Percentiles rank a stretch among this genome's conserved stretches.
Evolutionary conservation across 2,329 filamentous ascomycete genomes (phyloP).

Genomic region (Neonectria punicea): DNA sequence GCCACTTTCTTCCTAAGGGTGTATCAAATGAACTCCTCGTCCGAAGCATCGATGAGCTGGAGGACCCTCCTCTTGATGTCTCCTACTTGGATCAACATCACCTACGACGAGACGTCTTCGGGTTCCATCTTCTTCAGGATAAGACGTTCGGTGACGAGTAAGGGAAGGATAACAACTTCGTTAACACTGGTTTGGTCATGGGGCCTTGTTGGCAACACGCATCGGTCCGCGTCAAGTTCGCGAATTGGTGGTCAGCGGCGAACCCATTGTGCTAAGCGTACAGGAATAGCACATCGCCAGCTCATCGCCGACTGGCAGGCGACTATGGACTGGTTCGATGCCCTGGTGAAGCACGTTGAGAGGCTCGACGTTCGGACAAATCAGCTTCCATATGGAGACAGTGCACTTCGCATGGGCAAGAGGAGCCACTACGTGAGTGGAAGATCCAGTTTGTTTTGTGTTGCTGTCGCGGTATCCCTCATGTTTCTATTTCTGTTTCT

Average conservation of each 20-base stretch:
- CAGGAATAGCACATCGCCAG: conserved; percentile 66
- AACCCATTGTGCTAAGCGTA: conserved; percentile 60
- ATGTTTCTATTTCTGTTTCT: too few relatives aligned
- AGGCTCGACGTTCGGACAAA: conserved; percentile 46
- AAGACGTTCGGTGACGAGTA: too few relatives aligned
- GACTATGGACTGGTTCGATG: conserved; percentile 61
- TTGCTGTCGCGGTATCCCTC: too few relatives aligned
- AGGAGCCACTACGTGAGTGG: conserved; percentile 65
- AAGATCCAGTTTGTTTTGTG: conserved; percentile 59
- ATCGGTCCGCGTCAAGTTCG: conserved; percentile 64
- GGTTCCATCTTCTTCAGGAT: too few relatives aligned
- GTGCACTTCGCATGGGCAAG: conserved; percentile 58
- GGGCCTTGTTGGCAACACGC: conserved; percentile 76
- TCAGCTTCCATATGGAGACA: too few relatives aligned
- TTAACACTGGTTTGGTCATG: too few relatives aligned
- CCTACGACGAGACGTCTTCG: conserved; percentile 41
- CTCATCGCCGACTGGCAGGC: too few relatives aligned
- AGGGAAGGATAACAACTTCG: too few relatives aligned
- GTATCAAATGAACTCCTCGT: conserved; percentile 59
- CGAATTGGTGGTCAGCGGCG: conserved; percentile 56
- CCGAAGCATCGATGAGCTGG: conserved; percentile 43
- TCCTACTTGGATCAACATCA: conserved; percentile 44
- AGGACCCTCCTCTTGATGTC: conserved; percentile 38
- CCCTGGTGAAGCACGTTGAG: conserved; percentile 70
- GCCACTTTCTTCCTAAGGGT: conserved; percentile 52